phyloP scores from a whole-genome alignment of 179 eudicot genomes.

The Silene noctiflora region DNA sequence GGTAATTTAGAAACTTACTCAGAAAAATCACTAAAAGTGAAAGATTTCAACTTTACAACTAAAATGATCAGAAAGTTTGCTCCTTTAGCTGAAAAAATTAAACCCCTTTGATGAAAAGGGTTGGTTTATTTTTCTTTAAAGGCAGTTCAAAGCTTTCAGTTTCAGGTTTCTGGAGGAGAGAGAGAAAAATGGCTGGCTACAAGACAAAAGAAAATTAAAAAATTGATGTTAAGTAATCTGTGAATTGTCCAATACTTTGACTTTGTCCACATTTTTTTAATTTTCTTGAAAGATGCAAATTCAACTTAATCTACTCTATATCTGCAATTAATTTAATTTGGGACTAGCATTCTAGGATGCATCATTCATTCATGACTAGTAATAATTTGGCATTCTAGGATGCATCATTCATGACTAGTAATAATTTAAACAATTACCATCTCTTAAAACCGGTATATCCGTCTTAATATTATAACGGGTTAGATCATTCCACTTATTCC shows the following conservation, averaged over 20 bases:
- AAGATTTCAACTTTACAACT: constrained; percentile 13
- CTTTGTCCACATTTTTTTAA: constrained; percentile 31
- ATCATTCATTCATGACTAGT: no score
- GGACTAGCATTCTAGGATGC: no score
- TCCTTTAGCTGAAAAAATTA: background rate
- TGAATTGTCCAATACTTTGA: constrained; percentile 34
- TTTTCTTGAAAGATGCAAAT: background rate
- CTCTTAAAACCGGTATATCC: no score
- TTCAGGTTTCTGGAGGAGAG: constrained; percentile 29
- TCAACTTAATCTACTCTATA: background rate
- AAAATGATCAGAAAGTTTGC: constrained; percentile 17
- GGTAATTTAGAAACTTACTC: constrained; percentile 30
- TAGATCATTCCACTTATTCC: no score
- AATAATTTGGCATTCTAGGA: no score
- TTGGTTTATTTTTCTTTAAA: constrained; percentile 1
- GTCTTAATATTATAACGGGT: no score
- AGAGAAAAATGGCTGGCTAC: constrained; percentile 28
- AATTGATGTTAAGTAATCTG: constrained; percentile 8
- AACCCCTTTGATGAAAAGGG: constrained; percentile 5
- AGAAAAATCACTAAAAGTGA: constrained; percentile 18
- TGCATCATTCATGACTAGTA: no score
- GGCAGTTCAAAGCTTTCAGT: constrained; percentile 18
- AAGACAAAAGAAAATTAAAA: constrained; percentile 11
- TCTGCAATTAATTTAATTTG: no score
- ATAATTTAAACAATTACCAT: no score